Evolutionary conservation across 2,329 filamentous ascomycete genomes (phyloP), one percentile per base, ranked within the genome.

Genomic region (Gnomoniopsis sp.): DNA sequence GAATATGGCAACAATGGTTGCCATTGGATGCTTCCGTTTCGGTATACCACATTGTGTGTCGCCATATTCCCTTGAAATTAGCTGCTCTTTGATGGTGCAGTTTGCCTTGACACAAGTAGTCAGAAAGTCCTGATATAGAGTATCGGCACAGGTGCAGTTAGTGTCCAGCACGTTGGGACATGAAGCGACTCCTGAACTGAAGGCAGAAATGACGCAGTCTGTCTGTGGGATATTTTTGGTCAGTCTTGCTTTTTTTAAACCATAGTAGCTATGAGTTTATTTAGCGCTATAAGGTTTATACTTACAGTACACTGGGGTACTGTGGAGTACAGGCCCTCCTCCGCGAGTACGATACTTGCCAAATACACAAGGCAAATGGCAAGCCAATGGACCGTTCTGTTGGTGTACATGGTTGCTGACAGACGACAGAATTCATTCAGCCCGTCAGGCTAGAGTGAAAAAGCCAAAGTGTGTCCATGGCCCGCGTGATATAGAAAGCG

Each of bases 11-110:
- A 23, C 54, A 17, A 51, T 38, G n/a, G 44, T 34, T 17, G 30
- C 50, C 19, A 47, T 10, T 8, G 41, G 48, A 1, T 51, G 54
- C 2, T 8, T n/a, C 47, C 1, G 3, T 11, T 26, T 26, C n/a
- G 38, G 48, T 19, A 44, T 15, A 14, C 47, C 47, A 15, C 54
- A 57, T 19, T 51, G 54, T 26, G 36, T 48, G 23, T 22, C 14
- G 38, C 54, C 41, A 15, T 44, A 26, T 4, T 49, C 47, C 34
- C 44, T 51, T 10, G 54, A 41, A 33, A 46, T 43, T 14, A 57
- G 54, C 36, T 49, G 43, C 54, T 57, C 54, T 23, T 57, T 57
- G 36, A 57, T 41, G 3, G 54, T 57, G 54, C 54, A 57, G n/a
- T 38, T 57, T 15, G 48, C 49, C 6, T 11, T 10, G 2, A 57